These are phyloP conservation scores for Hyphopichia wangnamkhiaoensis DNA, from an alignment of 1,139 yeast genomes.

Conservation along the genomic window DNA sequence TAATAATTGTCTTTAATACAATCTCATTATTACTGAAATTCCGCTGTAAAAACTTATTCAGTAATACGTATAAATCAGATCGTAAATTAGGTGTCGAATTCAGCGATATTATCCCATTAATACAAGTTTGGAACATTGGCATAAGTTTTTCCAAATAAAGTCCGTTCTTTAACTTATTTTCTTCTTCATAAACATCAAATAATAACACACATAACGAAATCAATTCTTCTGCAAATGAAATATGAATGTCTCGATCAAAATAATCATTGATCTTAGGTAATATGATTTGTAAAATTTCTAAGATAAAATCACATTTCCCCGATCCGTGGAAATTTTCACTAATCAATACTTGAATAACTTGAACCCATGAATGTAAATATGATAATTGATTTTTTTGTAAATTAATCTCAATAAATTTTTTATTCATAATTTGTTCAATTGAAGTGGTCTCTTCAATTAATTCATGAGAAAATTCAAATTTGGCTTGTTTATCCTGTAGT, in stretches of 20 bases:
- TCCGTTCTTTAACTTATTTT: conserved; percentile 34
- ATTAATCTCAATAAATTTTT: conserved; percentile 43
- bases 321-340: conserved; percentile 45
- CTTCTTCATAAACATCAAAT: conserved; percentile 62
- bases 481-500: conserved; percentile 25
- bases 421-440: conserved; percentile 39
- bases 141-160: conserved; percentile 52
- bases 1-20: conserved; percentile 47
- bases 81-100: conserved; percentile 68
- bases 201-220: conserved; percentile 74
- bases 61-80: conserved; percentile 75
- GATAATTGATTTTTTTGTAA: conserved; percentile 57
- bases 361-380: conserved; percentile 81
- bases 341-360: conserved; percentile 70
- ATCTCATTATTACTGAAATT: conserved; percentile 38
- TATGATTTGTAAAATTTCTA: conserved; percentile 73
- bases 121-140: conserved; percentile 70
- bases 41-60: conserved; percentile 65
- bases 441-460: conserved; percentile 28
- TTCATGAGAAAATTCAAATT: conserved; percentile 23
- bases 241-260: conserved; percentile 63
- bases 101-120: conserved; percentile 71
- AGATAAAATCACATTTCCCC: conserved; percentile 57
- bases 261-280: conserved; percentile 78
- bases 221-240: conserved; percentile 70